A percentile compares a stretch with the other conserved stretches of the same genome.
Evolutionary conservation across 129 eudicot genomes (phyloP).

Genomic region (sunflower (Helianthus annuus)): DNA sequence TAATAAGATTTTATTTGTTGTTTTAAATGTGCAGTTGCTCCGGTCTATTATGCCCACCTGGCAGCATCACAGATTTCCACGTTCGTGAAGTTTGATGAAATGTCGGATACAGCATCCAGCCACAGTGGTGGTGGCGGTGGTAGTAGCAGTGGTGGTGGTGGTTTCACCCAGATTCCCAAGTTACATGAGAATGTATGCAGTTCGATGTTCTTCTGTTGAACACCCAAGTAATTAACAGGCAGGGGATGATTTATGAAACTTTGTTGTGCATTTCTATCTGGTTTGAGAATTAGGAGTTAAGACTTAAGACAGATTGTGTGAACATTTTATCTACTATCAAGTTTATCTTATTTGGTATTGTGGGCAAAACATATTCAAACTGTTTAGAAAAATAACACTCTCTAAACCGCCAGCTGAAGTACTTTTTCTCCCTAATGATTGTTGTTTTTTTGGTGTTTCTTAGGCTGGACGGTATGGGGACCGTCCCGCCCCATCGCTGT

Average conservation of each 20-base stretch:
- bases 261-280: too few species aligned
- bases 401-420: too few species aligned
- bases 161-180: slow-evolving; percentile 56
- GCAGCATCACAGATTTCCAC: slow-evolving; percentile 78
- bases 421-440: too few species aligned
- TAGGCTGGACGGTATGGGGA: too few species aligned
- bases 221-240: background rate
- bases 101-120: slow-evolving; percentile 60
- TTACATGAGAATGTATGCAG: slow-evolving; percentile 53
- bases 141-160: slow-evolving; percentile 45
- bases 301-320: background rate
- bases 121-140: slow-evolving; percentile 55
- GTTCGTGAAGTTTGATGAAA: slow-evolving; percentile 74
- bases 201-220: slow-evolving; percentile 88
- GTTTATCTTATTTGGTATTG: background rate
- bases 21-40: slow-evolving; percentile 64
- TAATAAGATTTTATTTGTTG: background rate
- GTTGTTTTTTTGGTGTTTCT: too few species aligned
- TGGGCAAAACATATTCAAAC: too few species aligned
- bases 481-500: too few species aligned
- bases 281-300: background rate
- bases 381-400: too few species aligned
- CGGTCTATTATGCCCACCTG: slow-evolving; percentile 77
- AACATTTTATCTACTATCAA: background rate
- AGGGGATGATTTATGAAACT: background rate